These are phyloP conservation scores for Anaeramoeba flamelloides DNA, from an alignment of 78 protist species.

Conservation along the genomic window DNA sequence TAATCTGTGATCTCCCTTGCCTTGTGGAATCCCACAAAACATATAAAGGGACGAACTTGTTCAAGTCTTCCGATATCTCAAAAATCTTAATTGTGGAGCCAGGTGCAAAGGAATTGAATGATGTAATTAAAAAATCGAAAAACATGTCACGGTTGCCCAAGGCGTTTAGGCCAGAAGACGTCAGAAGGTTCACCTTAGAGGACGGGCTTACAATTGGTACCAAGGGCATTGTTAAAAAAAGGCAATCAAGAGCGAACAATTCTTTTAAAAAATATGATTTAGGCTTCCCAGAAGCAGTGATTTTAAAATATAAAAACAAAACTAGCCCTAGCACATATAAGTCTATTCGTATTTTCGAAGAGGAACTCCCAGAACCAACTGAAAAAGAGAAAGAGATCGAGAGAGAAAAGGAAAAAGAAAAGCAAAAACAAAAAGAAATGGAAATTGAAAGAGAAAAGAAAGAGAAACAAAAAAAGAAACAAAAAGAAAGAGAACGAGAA, in stretches of 20 bases:
- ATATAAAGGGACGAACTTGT: not conserved
- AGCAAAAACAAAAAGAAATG: not conserved
- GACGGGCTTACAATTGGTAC: not conserved
- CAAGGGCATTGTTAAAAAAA: not conserved
- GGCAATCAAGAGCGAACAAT: not conserved
- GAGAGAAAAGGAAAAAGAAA: not conserved
- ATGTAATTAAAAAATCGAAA: not conserved
- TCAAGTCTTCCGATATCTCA: not conserved
- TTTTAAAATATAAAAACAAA: not conserved
- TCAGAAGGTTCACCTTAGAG: not conserved
- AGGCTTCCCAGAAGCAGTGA: not conserved
- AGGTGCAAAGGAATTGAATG: not conserved
- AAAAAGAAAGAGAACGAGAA: not conserved
- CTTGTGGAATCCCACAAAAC: not conserved
- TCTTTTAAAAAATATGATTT: not conserved
- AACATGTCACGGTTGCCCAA: not conserved
- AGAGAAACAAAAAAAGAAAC: not conserved
- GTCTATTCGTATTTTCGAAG: not conserved
- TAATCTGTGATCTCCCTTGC: not conserved
- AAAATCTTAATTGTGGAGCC: not conserved
- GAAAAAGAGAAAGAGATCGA: not conserved
- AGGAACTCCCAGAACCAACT: not conserved
- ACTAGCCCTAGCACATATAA: not conserved
- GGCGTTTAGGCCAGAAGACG: not conserved
- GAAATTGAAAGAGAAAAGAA: not conserved